These are phyloP conservation scores for Mallotus repandus DNA, from an alignment of 441 rosid genomes.

Conservation along the genomic window DNA sequence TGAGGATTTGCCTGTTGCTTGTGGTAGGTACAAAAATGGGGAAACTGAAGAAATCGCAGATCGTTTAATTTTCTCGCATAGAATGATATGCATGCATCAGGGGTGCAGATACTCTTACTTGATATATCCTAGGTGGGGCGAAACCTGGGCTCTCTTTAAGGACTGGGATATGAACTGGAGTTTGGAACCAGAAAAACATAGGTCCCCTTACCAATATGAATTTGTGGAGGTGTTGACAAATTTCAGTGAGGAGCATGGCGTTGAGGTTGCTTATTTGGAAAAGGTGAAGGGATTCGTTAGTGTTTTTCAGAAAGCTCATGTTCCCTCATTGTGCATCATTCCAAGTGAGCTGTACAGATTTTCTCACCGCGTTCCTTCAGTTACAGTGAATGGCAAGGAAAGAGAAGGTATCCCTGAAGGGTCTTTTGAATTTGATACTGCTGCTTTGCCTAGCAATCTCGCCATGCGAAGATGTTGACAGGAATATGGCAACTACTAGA, in stretches of 20 bases:
- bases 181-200: constrained; percentile 36
- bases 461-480: constrained; percentile 19
- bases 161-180: constrained; percentile 58
- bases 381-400: constrained; percentile 54
- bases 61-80: constrained; percentile 59
- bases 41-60: constrained; percentile 31
- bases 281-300: constrained; percentile 74
- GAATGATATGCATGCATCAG: constrained; percentile 31
- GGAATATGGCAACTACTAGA: constrained; percentile 27
- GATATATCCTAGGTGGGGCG: constrained; percentile 70
- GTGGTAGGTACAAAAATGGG: constrained; percentile 60
- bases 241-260: constrained; percentile 35
- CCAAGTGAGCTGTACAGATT: constrained; percentile 51
- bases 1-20: constrained; percentile 44
- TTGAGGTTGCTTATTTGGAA: constrained; percentile 56
- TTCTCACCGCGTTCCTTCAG: constrained; percentile 60
- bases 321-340: constrained; percentile 27
- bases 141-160: constrained; percentile 81
- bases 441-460: constrained; percentile 46
- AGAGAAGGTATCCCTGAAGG: constrained; percentile 57
- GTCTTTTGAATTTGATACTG: constrained; percentile 69
- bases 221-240: constrained; percentile 70
- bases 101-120: constrained; percentile 20
- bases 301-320: constrained; percentile 39
- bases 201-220: constrained; percentile 57